Evolutionary conservation across 768 basidiomycete species (phyloP).

Genomic region (Tremella mesenterica): DNA sequence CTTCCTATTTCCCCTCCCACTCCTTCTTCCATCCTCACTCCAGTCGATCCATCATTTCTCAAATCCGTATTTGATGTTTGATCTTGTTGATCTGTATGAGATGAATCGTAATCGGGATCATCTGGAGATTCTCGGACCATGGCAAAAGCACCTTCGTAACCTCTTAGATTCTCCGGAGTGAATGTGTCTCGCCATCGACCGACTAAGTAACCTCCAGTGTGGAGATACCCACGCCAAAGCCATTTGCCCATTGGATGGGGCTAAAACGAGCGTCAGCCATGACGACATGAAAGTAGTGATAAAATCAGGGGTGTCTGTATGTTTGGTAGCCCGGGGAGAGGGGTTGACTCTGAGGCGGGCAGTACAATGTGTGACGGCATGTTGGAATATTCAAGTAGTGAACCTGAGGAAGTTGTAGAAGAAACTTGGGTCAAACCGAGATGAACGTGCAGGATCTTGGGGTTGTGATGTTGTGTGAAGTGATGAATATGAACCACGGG

Average conservation of each 20-base stretch:
- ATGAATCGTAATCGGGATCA: too few species aligned
- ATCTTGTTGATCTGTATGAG: too few species aligned
- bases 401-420: too few species aligned
- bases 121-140: constrained; percentile 34
- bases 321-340: background rate
- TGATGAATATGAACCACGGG: too few species aligned
- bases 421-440: too few species aligned
- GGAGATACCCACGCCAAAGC: constrained; percentile 41
- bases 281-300: background rate
- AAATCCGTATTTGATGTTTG: too few species aligned
- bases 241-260: constrained; percentile 32
- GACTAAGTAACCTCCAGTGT: constrained; percentile 39
- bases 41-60: too few species aligned
- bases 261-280: constrained; percentile 4
- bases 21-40: too few species aligned
- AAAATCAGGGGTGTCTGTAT: too few species aligned
- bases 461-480: too few species aligned
- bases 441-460: too few species aligned
- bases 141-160: constrained; percentile 37
- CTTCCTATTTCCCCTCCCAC: too few species aligned
- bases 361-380: background rate
- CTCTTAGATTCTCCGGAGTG: constrained; percentile 34
- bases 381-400: background rate
- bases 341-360: background rate
- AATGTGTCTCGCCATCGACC: constrained; percentile 44